Base-by-base conservation (phyloP, 2,329 filamentous ascomycete genomes). In the Penicillium sp. region DNA sequence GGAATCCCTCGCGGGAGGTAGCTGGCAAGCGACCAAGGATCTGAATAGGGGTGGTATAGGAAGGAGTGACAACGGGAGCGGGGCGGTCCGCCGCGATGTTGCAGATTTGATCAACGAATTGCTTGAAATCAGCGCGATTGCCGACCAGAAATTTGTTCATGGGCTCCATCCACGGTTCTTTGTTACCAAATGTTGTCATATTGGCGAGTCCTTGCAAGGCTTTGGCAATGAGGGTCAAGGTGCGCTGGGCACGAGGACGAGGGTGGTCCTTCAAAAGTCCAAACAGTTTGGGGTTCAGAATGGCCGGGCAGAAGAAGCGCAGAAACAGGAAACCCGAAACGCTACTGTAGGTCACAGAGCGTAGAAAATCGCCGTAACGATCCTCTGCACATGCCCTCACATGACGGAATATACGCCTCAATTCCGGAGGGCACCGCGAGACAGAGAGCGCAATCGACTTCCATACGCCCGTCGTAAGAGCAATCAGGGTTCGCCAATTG, bases 91-190 rank as follows among this genome's bases (percentile, higher is more conserved):
- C 81, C 1, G 89, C 85, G 46, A 96, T 88, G 7, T 86, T 82
- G 73, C 92, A 96, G 41, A 96, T 82, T 27, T 83, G 79, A 65
- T 97, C 91, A 52, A 96, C 86, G 61, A 91, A 96, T 41, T 85
- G 81, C 67, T 91, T 95, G 70, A 96, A 89, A 33, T 87, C 81
- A 60, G 86, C 80, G 18, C 90, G 82, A 63, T 95, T 86, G 1
- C 82, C 77, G 7, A 78, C 79, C 41, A 97, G 75, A 61, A 96
- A 96, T 38, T 81, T 81, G 65, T 96, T 97, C 92, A 97, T 97
- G 0, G 90, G 90, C 72, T 95, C 91, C 91, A 97, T 96, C 89
- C 90, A 97, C n/a, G 87, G 84, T 69, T 97, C 92, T 66, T 95
- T 95, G 65, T 88, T 91, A 35, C 92, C 92, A 65, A 96, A 96